Conservation (phyloP, 805 yeast species). For the Candida tibetensis region DNA sequence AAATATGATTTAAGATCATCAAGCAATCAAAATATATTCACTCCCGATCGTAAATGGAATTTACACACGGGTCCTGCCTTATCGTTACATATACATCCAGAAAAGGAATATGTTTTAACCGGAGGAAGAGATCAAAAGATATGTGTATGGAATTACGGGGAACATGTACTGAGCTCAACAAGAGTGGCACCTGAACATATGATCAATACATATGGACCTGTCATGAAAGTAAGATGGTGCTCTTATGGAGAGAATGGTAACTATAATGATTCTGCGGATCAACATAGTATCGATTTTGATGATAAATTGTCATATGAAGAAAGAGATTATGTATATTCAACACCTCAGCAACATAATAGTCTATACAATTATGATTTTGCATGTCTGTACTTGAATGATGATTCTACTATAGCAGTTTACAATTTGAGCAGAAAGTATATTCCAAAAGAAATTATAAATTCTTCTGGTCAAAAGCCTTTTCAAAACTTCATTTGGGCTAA, state of each 20-base stretch:
- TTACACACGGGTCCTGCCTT: constrained; percentile 93
- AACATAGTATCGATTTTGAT: constrained; percentile 15
- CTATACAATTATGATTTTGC: constrained; percentile 67
- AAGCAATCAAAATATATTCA: constrained; percentile 17
- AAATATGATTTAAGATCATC: constrained; percentile 73
- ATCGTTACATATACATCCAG: constrained; percentile 86
- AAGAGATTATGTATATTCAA: constrained; percentile 11
- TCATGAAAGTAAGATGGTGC: constrained; percentile 71
- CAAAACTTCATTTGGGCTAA: constrained; percentile 44
- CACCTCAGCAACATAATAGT: constrained; percentile 19
- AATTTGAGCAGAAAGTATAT: constrained; percentile 67
- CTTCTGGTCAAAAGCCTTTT: constrained; percentile 41
- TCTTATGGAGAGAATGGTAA: constrained; percentile 18
- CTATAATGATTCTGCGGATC: constrained; percentile 6
- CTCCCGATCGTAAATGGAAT: constrained; percentile 73
- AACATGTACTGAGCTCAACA: constrained; percentile 14
- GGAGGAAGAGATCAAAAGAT: constrained; percentile 90
- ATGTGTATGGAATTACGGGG: constrained; percentile 65
- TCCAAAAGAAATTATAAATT: constrained; percentile 66
- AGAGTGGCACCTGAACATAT: constrained; percentile 59
- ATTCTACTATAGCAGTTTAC: constrained; percentile 66
- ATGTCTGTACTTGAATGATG: constrained; percentile 69
- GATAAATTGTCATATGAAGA: constrained; percentile 21
- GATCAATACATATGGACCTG: constrained; percentile 73
- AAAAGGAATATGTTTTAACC: constrained; percentile 73